Percentiles rank a stretch among this genome's conserved stretches.
These are phyloP conservation scores for Kodamaea restingae DNA, from an alignment of 805 yeast species.

Conservation along the genomic window DNA sequence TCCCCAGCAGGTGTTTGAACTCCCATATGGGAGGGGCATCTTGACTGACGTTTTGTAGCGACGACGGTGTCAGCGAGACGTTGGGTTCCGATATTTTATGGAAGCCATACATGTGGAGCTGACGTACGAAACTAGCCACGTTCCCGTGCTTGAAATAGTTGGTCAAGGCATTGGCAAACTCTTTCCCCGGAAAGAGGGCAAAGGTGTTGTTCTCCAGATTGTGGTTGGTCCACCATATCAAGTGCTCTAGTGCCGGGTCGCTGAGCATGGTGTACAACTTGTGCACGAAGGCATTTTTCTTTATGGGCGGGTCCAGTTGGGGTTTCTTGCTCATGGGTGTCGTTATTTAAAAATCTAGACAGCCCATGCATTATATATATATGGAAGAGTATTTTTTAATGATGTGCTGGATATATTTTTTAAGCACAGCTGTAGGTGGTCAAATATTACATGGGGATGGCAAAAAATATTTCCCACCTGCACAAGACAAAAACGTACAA, in stretches of 20 bases:
- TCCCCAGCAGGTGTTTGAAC: slow-evolving; percentile 50
- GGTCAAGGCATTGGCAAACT: slow-evolving; percentile 58
- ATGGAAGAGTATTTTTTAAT: slow-evolving; percentile 3
- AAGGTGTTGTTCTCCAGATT: slow-evolving; percentile 49
- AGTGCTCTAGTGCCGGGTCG: slow-evolving; percentile 30
- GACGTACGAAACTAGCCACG: slow-evolving; percentile 89
- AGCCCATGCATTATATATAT: slow-evolving; percentile 2
- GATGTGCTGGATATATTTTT: not conserved
- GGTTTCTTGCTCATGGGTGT: slow-evolving; percentile 22
- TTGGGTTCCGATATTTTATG: slow-evolving; percentile 65
- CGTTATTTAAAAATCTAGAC: not conserved
- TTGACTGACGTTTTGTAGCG: slow-evolving; percentile 13
- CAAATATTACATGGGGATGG: slow-evolving; percentile 2
- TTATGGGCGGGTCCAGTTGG: slow-evolving; percentile 18
- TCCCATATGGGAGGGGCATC: slow-evolving; percentile 46
- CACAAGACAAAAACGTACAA: not conserved
- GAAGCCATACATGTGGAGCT: slow-evolving; percentile 94
- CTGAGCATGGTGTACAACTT: slow-evolving; percentile 39
- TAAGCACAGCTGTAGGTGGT: not conserved
- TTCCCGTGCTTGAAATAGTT: slow-evolving; percentile 90
- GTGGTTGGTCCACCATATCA: slow-evolving; percentile 44
- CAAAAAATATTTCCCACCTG: slow-evolving; percentile 1
- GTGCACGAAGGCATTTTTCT: slow-evolving; percentile 58
- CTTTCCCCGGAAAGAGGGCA: slow-evolving; percentile 61
- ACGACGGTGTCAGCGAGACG: slow-evolving; percentile 2